Evolutionary conservation across 2,329 filamentous ascomycete species (phyloP).

Genomic region (Arachnopeziza araneosa): DNA sequence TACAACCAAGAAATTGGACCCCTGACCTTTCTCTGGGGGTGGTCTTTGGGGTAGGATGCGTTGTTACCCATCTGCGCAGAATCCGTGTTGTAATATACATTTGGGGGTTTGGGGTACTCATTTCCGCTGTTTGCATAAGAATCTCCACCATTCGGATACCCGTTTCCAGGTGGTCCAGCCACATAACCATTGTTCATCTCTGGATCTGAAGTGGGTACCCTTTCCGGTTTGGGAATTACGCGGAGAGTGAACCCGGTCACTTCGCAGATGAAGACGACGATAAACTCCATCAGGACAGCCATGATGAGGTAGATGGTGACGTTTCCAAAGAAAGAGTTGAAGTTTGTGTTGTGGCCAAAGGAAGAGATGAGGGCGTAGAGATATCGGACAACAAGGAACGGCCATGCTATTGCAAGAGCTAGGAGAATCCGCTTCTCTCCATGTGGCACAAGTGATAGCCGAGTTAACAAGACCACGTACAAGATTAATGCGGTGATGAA

Average conservation of each 20-base stretch:
- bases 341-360: conserved; percentile 35
- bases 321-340: conserved; percentile 36
- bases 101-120: background rate
- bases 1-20: background rate
- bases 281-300: conserved; percentile 43
- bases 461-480: background rate
- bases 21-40: background rate
- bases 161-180: too few species aligned
- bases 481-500: background rate
- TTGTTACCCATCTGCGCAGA: background rate
- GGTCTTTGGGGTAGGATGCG: background rate
- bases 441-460: background rate
- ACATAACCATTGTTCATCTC: background rate
- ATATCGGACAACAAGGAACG: conserved; percentile 43
- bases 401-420: conserved; percentile 20
- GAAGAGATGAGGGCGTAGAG: conserved; percentile 37
- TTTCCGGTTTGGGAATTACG: background rate
- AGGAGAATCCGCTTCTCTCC: background rate
- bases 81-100: background rate
- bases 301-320: conserved; percentile 38
- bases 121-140: background rate
- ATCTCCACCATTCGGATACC: too few species aligned
- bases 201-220: background rate
- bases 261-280: conserved; percentile 31
- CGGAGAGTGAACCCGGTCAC: background rate